These are phyloP conservation scores for Mycena citricolor DNA, from an alignment of 1,284 basidiomycete genomes.

Conservation along the genomic window DNA sequence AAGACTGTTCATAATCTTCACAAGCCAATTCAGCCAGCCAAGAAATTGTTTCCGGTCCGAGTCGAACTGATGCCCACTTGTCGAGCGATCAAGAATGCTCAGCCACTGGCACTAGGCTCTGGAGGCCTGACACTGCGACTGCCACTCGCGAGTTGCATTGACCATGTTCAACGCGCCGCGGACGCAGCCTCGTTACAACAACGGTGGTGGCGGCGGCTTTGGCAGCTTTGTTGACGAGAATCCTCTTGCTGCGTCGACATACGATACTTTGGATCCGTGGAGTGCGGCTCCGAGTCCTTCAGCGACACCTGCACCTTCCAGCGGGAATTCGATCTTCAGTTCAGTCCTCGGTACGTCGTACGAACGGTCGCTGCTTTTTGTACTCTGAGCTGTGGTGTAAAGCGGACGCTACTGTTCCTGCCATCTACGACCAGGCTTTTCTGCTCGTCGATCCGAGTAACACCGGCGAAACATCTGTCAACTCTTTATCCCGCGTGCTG, in stretches of 20 bases:
- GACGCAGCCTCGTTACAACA: conserved; percentile 65
- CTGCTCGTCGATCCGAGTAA: conserved; percentile 65
- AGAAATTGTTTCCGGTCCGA: no score
- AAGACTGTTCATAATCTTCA: no score
- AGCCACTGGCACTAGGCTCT: no score
- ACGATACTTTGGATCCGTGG: conserved; percentile 87
- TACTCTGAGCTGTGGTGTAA: conserved; percentile 18
- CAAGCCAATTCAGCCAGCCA: no score
- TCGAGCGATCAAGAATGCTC: no score
- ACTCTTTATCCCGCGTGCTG: conserved; percentile 76
- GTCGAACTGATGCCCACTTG: no score
- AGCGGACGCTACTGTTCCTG: conserved; percentile 80
- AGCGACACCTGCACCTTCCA: conserved; percentile 53
- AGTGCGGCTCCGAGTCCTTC: conserved; percentile 77
- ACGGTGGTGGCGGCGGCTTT: conserved; percentile 54
- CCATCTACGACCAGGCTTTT: conserved; percentile 74
- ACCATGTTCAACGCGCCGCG: conserved; percentile 80
- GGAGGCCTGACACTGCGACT: no score
- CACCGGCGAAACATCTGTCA: conserved; percentile 77
- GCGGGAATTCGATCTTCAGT: conserved; percentile 53
- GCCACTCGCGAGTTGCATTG: no score
- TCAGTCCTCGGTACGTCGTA: conserved; percentile 63
- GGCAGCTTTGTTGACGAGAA: conserved; percentile 75
- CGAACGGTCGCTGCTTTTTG: conserved; percentile 34
- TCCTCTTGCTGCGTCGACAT: conserved; percentile 72